These are phyloP conservation scores for Acorus gramineus DNA, from an alignment of 106 monocot genomes.

Conservation along the genomic window DNA sequence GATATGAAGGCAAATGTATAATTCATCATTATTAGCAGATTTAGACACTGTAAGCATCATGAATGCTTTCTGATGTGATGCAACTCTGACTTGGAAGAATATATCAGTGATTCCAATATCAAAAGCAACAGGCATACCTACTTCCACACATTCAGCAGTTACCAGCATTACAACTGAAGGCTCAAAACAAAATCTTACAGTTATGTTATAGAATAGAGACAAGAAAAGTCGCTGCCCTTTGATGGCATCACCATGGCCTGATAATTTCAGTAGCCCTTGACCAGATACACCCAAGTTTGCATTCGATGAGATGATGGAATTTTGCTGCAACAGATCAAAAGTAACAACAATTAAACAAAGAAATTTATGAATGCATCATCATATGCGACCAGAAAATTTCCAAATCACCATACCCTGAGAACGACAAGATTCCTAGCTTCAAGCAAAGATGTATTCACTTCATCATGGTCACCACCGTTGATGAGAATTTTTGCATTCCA, in stretches of 20 bases:
- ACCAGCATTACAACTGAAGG: background rate
- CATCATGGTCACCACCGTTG: slow-evolving; percentile 72
- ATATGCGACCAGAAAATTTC: background rate
- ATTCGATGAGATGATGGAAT: slow-evolving; percentile 82
- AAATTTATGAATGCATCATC: background rate
- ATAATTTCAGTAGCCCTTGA: slow-evolving; percentile 77
- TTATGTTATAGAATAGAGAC: slow-evolving; percentile 87
- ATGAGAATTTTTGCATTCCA: slow-evolving; percentile 88
- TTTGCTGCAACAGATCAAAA: slow-evolving; percentile 48
- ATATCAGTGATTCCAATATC: background rate
- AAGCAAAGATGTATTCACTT: slow-evolving; percentile 60
- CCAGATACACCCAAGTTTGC: slow-evolving; percentile 74
- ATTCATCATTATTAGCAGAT: too few relatives aligned
- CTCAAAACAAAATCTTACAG: slow-evolving; percentile 35
- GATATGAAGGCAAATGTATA: too few relatives aligned
- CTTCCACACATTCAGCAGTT: background rate
- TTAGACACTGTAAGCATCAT: too few relatives aligned
- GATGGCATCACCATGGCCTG: slow-evolving; percentile 80
- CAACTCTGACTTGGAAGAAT: too few relatives aligned
- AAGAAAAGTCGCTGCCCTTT: slow-evolving; percentile 77
- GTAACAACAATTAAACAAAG: background rate
- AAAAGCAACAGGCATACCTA: background rate
- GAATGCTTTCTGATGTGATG: too few relatives aligned
- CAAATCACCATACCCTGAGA: slow-evolving; percentile 59
- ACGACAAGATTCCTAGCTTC: slow-evolving; percentile 84